These are phyloP conservation scores for Phytophthora pini DNA, from an alignment of 352 stramenopile genomes.

Conservation along the genomic window DNA sequence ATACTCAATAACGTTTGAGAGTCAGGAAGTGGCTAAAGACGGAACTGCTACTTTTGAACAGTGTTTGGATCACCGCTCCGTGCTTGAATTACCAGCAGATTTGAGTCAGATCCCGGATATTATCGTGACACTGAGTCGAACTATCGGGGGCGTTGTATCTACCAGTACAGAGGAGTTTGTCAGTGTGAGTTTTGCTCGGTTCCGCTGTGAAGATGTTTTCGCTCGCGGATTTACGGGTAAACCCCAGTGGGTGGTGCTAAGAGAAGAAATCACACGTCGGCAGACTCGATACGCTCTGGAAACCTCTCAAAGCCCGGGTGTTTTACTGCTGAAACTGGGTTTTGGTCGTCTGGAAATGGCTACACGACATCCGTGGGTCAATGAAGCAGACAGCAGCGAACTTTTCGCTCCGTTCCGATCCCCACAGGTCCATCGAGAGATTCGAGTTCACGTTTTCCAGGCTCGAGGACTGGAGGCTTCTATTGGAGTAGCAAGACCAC, in stretches of 20 bases:
- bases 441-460: slow-evolving; percentile 90
- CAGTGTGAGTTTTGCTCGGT: slow-evolving; percentile 60
- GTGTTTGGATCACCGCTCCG: slow-evolving; percentile 48
- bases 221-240: slow-evolving; percentile 47
- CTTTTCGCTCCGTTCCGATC: slow-evolving; percentile 60
- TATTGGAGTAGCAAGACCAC: slow-evolving; percentile 48
- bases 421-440: slow-evolving; percentile 57
- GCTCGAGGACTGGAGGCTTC: slow-evolving; percentile 62
- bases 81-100: slow-evolving; percentile 66
- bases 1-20: slow-evolving; percentile 60
- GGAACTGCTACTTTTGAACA: slow-evolving; percentile 57
- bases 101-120: slow-evolving; percentile 75
- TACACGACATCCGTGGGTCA: slow-evolving; percentile 53
- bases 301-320: slow-evolving; percentile 53
- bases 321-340: slow-evolving; percentile 60
- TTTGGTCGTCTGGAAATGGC: slow-evolving; percentile 78
- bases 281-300: slow-evolving; percentile 67
- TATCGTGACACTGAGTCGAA: slow-evolving; percentile 68
- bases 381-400: slow-evolving; percentile 34
- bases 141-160: slow-evolving; percentile 29
- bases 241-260: slow-evolving; percentile 62
- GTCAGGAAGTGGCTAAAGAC: slow-evolving; percentile 54
- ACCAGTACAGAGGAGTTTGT: slow-evolving; percentile 63
- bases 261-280: slow-evolving; percentile 64
- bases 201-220: slow-evolving; percentile 51